Conservation (phyloP, 2,329 filamentous ascomycete genomes). For the Stylonectria norvegica region DNA sequence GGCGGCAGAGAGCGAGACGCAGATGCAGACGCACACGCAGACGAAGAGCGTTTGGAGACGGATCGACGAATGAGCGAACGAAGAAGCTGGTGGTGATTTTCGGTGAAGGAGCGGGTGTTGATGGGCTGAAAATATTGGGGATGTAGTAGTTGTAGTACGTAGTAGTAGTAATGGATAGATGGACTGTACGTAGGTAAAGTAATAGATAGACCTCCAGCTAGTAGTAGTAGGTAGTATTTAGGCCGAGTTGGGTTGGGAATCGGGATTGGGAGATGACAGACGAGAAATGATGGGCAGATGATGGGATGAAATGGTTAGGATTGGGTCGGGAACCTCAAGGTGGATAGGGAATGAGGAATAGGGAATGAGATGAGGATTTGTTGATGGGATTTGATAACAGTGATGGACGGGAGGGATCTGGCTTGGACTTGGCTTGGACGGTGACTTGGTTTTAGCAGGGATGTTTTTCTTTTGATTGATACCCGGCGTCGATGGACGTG, state of each 20-base stretch:
- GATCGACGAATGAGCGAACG: background rate
- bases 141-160: too few species aligned
- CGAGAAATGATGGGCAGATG: constrained; percentile 10
- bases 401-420: constrained; percentile 2
- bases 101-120: constrained; percentile 28
- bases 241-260: constrained; percentile 1
- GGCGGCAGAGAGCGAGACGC: constrained; percentile 5
- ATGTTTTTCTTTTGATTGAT: constrained; percentile 8
- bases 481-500: constrained; percentile 1
- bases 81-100: constrained; percentile 12
- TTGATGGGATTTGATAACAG: constrained; percentile 15
- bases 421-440: too few species aligned
- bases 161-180: too few species aligned
- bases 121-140: constrained; percentile 23
- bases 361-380: constrained; percentile 18
- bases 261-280: constrained; percentile 7
- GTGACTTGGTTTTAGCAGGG: too few species aligned
- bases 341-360: too few species aligned
- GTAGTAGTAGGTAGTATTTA: constrained; percentile 7
- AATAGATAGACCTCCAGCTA: too few species aligned
- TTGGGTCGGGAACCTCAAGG: too few species aligned
- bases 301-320: constrained; percentile 13
- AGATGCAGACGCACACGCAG: constrained; percentile 11
- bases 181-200: too few species aligned
- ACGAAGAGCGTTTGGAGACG: constrained; percentile 6